Conservation (phyloP, 495 filamentous ascomycete species). For the Podospora appendiculata region DNA sequence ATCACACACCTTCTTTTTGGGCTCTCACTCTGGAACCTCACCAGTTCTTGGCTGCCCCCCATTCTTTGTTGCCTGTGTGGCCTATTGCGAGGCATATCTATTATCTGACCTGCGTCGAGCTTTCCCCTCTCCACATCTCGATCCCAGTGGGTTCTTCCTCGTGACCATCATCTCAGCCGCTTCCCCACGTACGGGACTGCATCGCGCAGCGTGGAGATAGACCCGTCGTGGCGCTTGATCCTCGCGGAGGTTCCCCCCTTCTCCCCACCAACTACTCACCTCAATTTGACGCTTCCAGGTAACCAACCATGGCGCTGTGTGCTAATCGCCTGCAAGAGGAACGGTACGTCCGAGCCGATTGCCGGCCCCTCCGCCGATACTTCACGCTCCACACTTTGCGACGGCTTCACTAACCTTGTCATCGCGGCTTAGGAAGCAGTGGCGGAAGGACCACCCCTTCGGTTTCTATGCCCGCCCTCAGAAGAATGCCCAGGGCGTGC, state of each 20-base stretch:
- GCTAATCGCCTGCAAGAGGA: constrained; percentile 86
- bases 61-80: no score
- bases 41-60: background rate
- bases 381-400: background rate
- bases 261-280: background rate
- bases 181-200: constrained; percentile 7
- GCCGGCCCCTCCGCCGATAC: background rate
- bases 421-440: constrained; percentile 66
- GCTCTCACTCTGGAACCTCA: background rate
- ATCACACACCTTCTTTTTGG: background rate
- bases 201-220: no score
- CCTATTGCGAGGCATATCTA: constrained; percentile 2
- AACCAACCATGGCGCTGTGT: constrained; percentile 68
- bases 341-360: constrained; percentile 48
- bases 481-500: constrained; percentile 66
- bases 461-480: constrained; percentile 91
- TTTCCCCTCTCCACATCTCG: constrained; percentile 10
- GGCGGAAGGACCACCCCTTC: constrained; percentile 94
- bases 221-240: no score
- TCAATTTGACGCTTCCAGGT: background rate
- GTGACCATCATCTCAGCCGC: constrained; percentile 14
- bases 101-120: constrained; percentile 12
- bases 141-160: constrained; percentile 3
- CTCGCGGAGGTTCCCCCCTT: no score
- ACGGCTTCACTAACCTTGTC: constrained; percentile 6